Evolutionary conservation across 2,329 filamentous ascomycete species (phyloP).

Genomic region (Aspergillus ruber): DNA sequence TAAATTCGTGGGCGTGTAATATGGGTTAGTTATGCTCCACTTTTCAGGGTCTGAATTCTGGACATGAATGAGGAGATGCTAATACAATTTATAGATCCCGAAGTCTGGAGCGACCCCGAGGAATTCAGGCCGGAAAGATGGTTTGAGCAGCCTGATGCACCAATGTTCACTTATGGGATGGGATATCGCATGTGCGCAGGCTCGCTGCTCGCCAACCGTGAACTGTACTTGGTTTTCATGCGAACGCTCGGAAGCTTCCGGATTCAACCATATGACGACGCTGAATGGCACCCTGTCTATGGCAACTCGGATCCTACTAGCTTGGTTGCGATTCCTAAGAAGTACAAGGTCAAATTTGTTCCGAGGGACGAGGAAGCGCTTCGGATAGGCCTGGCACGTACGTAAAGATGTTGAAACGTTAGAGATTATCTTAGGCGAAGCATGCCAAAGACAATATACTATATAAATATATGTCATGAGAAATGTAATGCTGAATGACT

Average conservation of each 20-base stretch:
- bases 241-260: slow-evolving; percentile 57
- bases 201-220: slow-evolving; percentile 56
- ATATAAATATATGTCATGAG: not conserved
- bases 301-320: slow-evolving; percentile 58
- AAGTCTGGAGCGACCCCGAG: slow-evolving; percentile 54
- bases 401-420: not conserved
- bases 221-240: slow-evolving; percentile 60
- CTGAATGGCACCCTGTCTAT: slow-evolving; percentile 54
- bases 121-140: slow-evolving; percentile 57
- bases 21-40: slow-evolving; percentile 46
- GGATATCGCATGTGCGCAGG: slow-evolving; percentile 65
- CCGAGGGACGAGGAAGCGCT: slow-evolving; percentile 47
- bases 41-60: not conserved
- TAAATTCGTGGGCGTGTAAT: slow-evolving; percentile 64
- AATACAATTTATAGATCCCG: slow-evolving; percentile 36
- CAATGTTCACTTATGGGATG: slow-evolving; percentile 59
- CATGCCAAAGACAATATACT: not conserved
- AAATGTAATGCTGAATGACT: no score
- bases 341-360: slow-evolving; percentile 54
- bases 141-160: slow-evolving; percentile 58
- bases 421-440: no score
- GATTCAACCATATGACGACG: slow-evolving; percentile 48
- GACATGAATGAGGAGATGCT: not conserved
- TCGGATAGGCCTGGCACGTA: slow-evolving; percentile 33
- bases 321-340: slow-evolving; percentile 54